Evolutionary conservation across 768 basidiomycete genomes (phyloP).

Genomic region (Tephrocybe rancida): DNA sequence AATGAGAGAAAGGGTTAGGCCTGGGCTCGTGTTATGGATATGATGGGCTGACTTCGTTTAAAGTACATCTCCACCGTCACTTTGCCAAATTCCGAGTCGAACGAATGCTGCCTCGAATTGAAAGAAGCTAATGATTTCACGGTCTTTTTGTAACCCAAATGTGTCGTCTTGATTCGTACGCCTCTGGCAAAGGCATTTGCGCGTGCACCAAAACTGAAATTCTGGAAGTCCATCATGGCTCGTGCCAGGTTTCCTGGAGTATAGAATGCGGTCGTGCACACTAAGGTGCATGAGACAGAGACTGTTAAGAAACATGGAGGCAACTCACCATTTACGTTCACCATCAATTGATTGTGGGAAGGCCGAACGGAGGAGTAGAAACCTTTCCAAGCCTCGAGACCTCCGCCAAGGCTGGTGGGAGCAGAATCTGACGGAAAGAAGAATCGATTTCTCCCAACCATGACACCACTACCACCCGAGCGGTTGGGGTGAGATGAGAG

Average conservation of each 20-base stretch:
- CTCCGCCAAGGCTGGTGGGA: slow-evolving; percentile 55
- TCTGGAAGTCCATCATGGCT: slow-evolving; percentile 56
- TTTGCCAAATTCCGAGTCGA: slow-evolving; percentile 57
- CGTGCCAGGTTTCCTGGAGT: slow-evolving; percentile 64
- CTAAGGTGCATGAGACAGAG: slow-evolving; percentile 25
- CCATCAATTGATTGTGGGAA: slow-evolving; percentile 57
- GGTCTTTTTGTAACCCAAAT: slow-evolving; percentile 77
- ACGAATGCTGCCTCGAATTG: slow-evolving; percentile 49
- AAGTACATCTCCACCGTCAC: slow-evolving; percentile 74
- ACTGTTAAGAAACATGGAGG: slow-evolving; percentile 33
- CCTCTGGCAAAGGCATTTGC: slow-evolving; percentile 64
- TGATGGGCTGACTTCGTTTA: slow-evolving; percentile 52
- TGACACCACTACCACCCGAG: slow-evolving; percentile 57
- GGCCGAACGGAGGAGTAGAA: slow-evolving; percentile 66
- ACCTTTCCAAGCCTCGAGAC: slow-evolving; percentile 58
- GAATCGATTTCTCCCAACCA: slow-evolving; percentile 67
- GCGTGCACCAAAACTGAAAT: slow-evolving; percentile 61
- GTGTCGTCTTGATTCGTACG: slow-evolving; percentile 64
- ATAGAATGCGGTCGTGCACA: slow-evolving; percentile 65
- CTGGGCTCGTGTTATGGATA: too few species aligned
- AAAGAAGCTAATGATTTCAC: slow-evolving; percentile 57
- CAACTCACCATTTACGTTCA: slow-evolving; percentile 62
- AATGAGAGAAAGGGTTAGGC: slow-evolving; percentile 25
- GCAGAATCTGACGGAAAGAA: slow-evolving; percentile 54
- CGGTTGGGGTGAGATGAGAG: slow-evolving; percentile 57